Evolutionary conservation across 1,284 basidiomycete species (phyloP), one percentile per base, ranked within the genome.

Genomic region (Ceratobasidium sp.): DNA sequence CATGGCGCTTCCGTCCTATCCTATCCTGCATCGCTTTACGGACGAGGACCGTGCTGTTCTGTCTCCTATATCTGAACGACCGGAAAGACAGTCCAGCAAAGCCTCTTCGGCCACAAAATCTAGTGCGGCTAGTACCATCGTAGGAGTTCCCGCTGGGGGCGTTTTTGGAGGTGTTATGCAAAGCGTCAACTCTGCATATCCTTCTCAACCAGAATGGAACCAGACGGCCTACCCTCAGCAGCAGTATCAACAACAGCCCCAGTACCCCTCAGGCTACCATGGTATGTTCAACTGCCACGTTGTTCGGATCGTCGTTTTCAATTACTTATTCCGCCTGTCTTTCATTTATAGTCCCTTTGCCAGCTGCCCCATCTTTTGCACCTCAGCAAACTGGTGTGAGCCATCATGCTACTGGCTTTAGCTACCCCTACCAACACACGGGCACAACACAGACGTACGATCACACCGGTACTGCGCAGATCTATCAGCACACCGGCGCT

Each of bases 191-290:
- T 28, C 67, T 18, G 41, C 58, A 23, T 72, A 72, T 38, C 69
- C 69, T 8, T 46, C 16, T 35, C 69, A 72, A 26, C 58, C 69
- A 18, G 57, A 41, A 30, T 74, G 44, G 59, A 54, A 35, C 59
- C 58, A 35, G n/a, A 32, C 44, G n/a, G 64, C 44, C 21, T 46
- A 66, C 44, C 46, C 82, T 82, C 58, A 82, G 78, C 75, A 66
- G 21, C 73, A 78, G 59, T 73, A 76, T 63, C 52, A 73, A 23
- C 73, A 73, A 50, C 72, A 57, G 18, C 38, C 46, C 14, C n/a
- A 50, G 23, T 49, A 72, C 26, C 49, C 58, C 4, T 18, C 47
- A 2, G 69, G 69, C 6, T 62, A 72, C 52, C 67, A 71, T 50
- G 69, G 69, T 72, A 43, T 49, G 69, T 26, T 28, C 30, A 18